phyloP scores from a whole-genome alignment of 164 flowering plant genomes.

The Annona cherimola region DNA sequence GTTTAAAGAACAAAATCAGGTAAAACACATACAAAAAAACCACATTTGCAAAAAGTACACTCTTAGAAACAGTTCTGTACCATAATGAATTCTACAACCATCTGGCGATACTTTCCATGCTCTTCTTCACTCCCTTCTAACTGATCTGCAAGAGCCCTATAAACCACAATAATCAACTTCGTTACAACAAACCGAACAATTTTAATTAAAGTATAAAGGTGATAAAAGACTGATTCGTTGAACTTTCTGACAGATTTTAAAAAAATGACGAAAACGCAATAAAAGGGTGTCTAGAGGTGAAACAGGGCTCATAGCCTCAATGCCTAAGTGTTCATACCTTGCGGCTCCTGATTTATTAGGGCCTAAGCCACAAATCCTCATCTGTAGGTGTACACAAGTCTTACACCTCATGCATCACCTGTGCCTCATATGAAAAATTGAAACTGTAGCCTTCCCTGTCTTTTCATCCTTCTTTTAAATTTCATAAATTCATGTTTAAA shows the following conservation, averaged over 20 bases:
- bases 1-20: neutral
- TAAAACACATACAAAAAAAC: neutral
- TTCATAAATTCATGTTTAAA: no score
- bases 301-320: neutral
- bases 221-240: neutral
- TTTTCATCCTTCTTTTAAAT: no score
- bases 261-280: neutral
- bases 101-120: conserved; percentile 62
- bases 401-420: neutral
- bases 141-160: conserved; percentile 87
- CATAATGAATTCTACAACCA: conserved; percentile 65
- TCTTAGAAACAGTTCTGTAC: conserved; percentile 24
- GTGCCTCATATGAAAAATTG: neutral
- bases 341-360: neutral
- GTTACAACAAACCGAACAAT: neutral
- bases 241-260: neutral
- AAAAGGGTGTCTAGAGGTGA: neutral
- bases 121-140: conserved; percentile 83
- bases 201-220: neutral
- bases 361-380: neutral
- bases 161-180: conserved; percentile 6
- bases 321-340: neutral
- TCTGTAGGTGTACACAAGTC: neutral
- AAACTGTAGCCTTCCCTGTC: no score
- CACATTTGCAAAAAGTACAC: neutral